Conservation (phyloP, 169 alveolate species). For the Cryptosporidium canis region DNA sequence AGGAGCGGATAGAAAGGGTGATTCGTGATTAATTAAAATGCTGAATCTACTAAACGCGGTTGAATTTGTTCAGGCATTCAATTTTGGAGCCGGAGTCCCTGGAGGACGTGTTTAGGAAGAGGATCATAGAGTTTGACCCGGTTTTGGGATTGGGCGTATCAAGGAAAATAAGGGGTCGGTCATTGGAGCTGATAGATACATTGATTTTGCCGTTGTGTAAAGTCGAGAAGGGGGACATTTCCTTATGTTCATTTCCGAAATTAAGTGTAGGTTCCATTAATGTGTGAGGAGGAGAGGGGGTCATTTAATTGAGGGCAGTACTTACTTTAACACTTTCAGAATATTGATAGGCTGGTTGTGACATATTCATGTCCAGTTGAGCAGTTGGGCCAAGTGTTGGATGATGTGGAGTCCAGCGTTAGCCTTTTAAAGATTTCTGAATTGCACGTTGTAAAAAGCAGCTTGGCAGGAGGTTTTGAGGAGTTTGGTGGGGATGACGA, state of each 20-base stretch:
- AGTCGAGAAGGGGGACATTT: background rate
- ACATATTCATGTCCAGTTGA: background rate
- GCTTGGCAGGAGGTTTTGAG: background rate
- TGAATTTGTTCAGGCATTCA: constrained; percentile 34
- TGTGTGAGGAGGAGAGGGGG: no score
- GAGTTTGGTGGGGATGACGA: background rate
- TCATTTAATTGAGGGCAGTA: background rate
- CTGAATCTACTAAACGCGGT: no score
- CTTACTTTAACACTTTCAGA: background rate
- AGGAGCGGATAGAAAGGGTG: no score
- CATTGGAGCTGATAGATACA: constrained; percentile 57
- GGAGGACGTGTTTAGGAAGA: constrained; percentile 11
- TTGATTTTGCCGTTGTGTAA: constrained; percentile 4
- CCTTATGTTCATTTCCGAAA: background rate
- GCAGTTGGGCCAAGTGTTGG: background rate
- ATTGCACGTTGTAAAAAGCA: background rate
- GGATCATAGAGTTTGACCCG: constrained; percentile 25
- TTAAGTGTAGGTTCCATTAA: constrained; percentile 3
- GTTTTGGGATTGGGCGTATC: constrained; percentile 12
- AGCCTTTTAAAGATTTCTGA: background rate
- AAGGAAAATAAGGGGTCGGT: background rate
- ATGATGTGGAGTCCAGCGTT: background rate
- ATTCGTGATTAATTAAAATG: no score
- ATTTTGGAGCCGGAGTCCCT: background rate
- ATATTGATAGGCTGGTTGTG: background rate